Evolutionary conservation across 2,329 filamentous ascomycete genomes (phyloP).

Genomic region (Pezicula rhizophila): DNA sequence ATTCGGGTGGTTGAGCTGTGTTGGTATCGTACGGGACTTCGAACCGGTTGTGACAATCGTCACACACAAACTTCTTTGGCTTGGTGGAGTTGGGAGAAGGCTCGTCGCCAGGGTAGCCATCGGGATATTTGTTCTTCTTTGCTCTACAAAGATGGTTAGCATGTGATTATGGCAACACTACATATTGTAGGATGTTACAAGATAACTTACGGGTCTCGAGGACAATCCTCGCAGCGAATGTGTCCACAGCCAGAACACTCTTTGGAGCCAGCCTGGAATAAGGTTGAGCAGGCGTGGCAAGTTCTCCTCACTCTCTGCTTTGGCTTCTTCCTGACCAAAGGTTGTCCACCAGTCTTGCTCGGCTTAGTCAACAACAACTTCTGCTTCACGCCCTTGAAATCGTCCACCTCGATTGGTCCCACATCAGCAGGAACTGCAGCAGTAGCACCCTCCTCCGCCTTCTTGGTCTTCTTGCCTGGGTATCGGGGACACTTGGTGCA

Average conservation of each 20-base stretch:
- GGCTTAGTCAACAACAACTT: slow-evolving; percentile 55
- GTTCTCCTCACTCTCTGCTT: slow-evolving; percentile 68
- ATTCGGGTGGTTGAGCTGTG: slow-evolving; percentile 34
- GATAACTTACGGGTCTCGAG: slow-evolving; percentile 65
- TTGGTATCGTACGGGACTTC: slow-evolving; percentile 3
- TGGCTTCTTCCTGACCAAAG: slow-evolving; percentile 65
- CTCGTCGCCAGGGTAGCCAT: slow-evolving; percentile 61
- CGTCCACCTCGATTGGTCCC: slow-evolving; percentile 16
- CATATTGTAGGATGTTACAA: background rate
- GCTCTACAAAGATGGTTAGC: slow-evolving; percentile 36
- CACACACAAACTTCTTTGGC: slow-evolving; percentile 50
- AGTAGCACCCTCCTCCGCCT: slow-evolving; percentile 47
- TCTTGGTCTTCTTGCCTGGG: slow-evolving; percentile 38
- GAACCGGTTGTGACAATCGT: slow-evolving; percentile 55
- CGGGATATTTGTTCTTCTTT: slow-evolving; percentile 63
- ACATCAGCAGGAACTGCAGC: slow-evolving; percentile 27
- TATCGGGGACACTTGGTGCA: slow-evolving; percentile 77
- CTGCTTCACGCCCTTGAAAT: slow-evolving; percentile 27
- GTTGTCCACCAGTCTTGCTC: slow-evolving; percentile 60
- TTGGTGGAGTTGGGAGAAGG: slow-evolving; percentile 30
- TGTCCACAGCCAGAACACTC: slow-evolving; percentile 67
- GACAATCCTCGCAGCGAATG: slow-evolving; percentile 72
- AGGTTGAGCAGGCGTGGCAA: slow-evolving; percentile 66
- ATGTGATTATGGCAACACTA: background rate
- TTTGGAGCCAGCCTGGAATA: slow-evolving; percentile 55